Percentiles rank a stretch among this genome's conserved stretches.
These are phyloP conservation scores for Fomitiporia mediterranea DNA, from an alignment of 1,284 basidiomycete species.

Conservation along the genomic window DNA sequence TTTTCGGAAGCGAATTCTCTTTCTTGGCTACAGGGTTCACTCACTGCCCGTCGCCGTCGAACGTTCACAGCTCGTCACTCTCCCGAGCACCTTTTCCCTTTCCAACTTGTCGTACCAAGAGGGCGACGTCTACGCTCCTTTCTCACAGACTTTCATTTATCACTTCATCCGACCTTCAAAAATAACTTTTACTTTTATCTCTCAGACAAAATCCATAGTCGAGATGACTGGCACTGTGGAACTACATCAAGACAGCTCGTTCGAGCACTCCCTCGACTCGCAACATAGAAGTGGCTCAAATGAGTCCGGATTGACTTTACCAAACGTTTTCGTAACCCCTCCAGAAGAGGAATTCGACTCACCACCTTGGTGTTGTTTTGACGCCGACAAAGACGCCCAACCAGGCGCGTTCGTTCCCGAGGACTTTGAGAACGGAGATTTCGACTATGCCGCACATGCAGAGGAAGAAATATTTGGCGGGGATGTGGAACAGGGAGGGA, in stretches of 20 bases:
- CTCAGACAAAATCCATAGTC: too few species aligned
- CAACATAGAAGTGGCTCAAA: too few species aligned
- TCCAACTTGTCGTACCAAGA: constrained; percentile 9
- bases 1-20: too few species aligned
- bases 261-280: neutral
- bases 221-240: neutral
- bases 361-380: constrained; percentile 62
- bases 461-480: constrained; percentile 10
- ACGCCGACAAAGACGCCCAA: constrained; percentile 40
- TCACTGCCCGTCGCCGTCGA: too few species aligned
- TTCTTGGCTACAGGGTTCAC: too few species aligned
- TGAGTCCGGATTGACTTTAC: constrained; percentile 24
- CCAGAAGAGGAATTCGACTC: constrained; percentile 62
- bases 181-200: neutral
- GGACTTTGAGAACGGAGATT: constrained; percentile 9
- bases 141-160: neutral
- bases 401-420: constrained; percentile 17
- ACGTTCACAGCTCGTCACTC: too few species aligned
- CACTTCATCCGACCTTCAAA: neutral
- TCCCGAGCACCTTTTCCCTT: neutral
- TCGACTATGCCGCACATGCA: constrained; percentile 17
- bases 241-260: neutral
- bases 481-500: neutral
- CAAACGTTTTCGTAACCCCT: constrained; percentile 62
- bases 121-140: constrained; percentile 8